Base-by-base conservation (phyloP, 192 early-diverging fungal species). In the Rhizophagus prolifer region DNA sequence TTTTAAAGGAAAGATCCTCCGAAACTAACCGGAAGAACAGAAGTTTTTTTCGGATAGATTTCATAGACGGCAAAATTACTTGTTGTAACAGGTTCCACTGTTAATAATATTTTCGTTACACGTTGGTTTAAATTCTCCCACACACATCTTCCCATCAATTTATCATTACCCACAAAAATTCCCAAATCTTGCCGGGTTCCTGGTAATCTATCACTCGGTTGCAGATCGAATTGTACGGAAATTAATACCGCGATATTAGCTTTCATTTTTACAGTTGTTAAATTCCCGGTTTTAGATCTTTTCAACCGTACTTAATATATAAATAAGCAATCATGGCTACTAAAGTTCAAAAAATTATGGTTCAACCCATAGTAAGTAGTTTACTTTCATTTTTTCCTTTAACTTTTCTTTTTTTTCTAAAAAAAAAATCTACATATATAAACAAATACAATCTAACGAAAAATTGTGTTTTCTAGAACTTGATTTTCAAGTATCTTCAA, bases 401-500 rank as follows among this genome's bases (percentile, higher is more conserved):
- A 31, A 31, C 31, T 30, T 34, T 10, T 62, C 14, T 74, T 61
- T 28, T 25, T 46, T 34, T 34, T 4, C 0, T 3, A 2, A 3
- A 34, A 34, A 34, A 34, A 4, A n/a, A n/a, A n/a, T n/a, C n/a
- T n/a, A n/a, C n/a, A 34, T 3, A 34, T 34, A 34, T 21, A 71
- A 26, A 9, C 7, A 31, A 61, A 31, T 38, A 61, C 31, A 21
- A 13, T 58, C 9, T 74, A 41, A 67, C 12, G 10, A 12, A 44
- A 44, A 10, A 10, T 10, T 10, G 12, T 72, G 36, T 0, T 70
- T 7, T 79, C 38, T 88, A 91, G 90, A 97, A 95, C 85, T 91
- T 98, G 81, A 97, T 98, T 74, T 98, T 98, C 92, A 91, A 94
- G 85, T 92, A 94, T 81, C 88, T 98, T 75, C 96, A 98, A 85